Conservation (phyloP, 768 basidiomycete genomes). For the Boletus rufocinnamomeus region DNA sequence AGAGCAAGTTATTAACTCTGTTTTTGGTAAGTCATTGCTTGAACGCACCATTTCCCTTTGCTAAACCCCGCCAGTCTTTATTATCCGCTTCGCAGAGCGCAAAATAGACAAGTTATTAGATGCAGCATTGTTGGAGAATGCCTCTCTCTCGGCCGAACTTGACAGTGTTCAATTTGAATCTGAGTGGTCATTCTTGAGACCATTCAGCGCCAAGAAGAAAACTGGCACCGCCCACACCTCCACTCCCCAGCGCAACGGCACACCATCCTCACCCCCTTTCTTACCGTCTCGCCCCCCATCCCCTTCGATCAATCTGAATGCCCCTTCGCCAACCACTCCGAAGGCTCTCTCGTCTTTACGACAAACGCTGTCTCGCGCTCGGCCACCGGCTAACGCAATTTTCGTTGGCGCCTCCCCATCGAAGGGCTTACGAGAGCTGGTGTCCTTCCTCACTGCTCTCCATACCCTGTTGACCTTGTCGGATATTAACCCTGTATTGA, state of each 20-base stretch:
- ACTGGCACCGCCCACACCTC: constrained; percentile 26
- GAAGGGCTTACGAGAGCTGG: constrained; percentile 57
- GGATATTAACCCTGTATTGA: constrained; percentile 86
- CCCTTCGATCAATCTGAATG: constrained; percentile 48
- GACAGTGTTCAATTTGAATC: constrained; percentile 91
- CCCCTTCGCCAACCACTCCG: constrained; percentile 48
- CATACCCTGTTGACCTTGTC: constrained; percentile 83
- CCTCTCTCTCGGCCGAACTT: constrained; percentile 74
- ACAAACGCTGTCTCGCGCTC: constrained; percentile 60
- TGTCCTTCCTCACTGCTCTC: constrained; percentile 80
- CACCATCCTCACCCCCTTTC: constrained; percentile 52
- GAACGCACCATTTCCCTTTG: not conserved
- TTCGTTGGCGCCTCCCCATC: constrained; percentile 49
- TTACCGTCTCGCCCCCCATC: constrained; percentile 50
- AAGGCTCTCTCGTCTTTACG: constrained; percentile 66
- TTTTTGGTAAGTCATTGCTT: constrained; percentile 66
- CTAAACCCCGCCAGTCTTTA: constrained; percentile 64
- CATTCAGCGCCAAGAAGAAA: constrained; percentile 68
- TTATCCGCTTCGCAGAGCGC: constrained; percentile 90
- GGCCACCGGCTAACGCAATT: constrained; percentile 51
- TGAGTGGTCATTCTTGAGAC: constrained; percentile 90
- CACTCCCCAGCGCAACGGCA: constrained; percentile 36
- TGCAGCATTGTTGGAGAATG: constrained; percentile 76
- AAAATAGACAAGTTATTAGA: constrained; percentile 88
- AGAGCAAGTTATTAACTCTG: constrained; percentile 91